Evolutionary conservation across 495 filamentous ascomycete genomes (phyloP).

Genomic region (Penicillium salamii): DNA sequence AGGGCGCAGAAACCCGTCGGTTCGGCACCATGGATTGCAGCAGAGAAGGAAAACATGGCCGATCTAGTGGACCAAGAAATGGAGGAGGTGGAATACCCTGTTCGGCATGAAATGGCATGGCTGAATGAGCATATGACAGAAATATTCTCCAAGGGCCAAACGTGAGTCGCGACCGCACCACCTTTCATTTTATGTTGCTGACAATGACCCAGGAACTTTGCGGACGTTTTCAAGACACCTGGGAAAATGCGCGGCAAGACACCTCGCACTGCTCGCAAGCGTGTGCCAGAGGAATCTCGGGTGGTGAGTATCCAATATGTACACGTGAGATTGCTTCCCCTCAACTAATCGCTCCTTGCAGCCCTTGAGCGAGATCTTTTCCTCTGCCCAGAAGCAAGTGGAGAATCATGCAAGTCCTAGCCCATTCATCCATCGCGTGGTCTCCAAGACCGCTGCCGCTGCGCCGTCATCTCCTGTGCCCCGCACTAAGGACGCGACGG

Average conservation of each 20-base stretch:
- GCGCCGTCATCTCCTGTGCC: conserved; percentile 15
- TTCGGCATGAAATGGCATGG: conserved; percentile 90
- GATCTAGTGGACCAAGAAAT: conserved; percentile 68
- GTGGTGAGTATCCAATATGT: conserved; percentile 51
- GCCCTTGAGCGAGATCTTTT: conserved; percentile 83
- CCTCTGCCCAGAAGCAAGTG: conserved; percentile 48
- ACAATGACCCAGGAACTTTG: conserved; percentile 63
- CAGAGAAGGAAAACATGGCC: conserved; percentile 62
- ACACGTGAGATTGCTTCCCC: conserved; percentile 2
- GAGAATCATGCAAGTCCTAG: conserved; percentile 31
- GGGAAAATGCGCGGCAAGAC: conserved; percentile 93
- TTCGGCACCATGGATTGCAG: conserved; percentile 64
- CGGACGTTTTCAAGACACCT: conserved; percentile 94
- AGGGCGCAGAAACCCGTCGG: conserved; percentile 56
- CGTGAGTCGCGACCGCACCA: conserved; percentile 52
- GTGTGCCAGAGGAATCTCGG: conserved; percentile 59
- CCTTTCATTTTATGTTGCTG: conserved; percentile 23
- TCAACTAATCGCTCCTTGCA: conserved; percentile 35
- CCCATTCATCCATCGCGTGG: conserved; percentile 33
- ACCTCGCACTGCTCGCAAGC: conserved; percentile 76
- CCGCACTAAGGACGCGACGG: conserved; percentile 19
- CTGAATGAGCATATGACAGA: conserved; percentile 96
- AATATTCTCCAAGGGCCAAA: conserved; percentile 80
- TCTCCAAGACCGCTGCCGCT: conserved; percentile 28
- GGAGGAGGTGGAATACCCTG: conserved; percentile 86